Evolutionary conservation across 306 rosid species (phyloP).

Genomic region (Hippophae gyantsensis): DNA sequence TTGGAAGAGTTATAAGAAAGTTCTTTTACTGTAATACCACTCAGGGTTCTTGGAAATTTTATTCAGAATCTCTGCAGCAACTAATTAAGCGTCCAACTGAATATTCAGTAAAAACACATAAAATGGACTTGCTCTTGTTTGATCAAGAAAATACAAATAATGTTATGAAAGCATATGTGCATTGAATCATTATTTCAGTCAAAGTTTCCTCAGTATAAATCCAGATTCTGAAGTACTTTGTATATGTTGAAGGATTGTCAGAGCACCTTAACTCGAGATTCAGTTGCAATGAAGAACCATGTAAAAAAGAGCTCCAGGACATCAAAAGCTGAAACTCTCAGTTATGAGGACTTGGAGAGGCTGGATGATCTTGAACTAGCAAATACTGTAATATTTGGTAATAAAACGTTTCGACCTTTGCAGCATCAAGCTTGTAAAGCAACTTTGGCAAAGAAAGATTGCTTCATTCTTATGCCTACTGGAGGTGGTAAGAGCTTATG

Average conservation of each 20-base stretch:
- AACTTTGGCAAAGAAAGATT: conserved; percentile 65
- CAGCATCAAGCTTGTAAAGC: conserved; percentile 83
- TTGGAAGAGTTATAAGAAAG: conserved; percentile 1
- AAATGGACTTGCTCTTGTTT: too few relatives aligned
- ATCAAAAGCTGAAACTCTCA: conserved; percentile 31
- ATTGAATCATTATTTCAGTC: too few relatives aligned
- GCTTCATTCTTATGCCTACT: conserved; percentile 94
- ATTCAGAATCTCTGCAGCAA: background rate
- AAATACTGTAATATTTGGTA: conserved; percentile 81
- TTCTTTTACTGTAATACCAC: conserved; percentile 5
- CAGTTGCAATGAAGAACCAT: conserved; percentile 35
- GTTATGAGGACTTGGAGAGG: conserved; percentile 53
- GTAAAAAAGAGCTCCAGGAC: conserved; percentile 25
- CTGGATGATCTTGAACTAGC: conserved; percentile 87
- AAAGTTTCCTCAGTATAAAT: background rate
- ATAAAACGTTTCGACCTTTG: conserved; percentile 69
- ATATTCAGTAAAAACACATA: too few relatives aligned
- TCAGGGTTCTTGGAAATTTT: background rate
- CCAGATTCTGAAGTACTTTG: conserved; percentile 20
- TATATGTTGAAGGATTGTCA: conserved; percentile 44
- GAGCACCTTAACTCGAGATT: conserved; percentile 48
- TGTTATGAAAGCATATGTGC: too few relatives aligned
- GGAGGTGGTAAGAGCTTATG: conserved; percentile 98
- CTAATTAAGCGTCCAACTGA: background rate
- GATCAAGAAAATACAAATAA: too few relatives aligned